Percentiles rank a stretch among this genome's conserved stretches.
These are phyloP conservation scores for Entomortierella lignicola DNA, from an alignment of 192 early-diverging fungal genomes.

Conservation along the genomic window DNA sequence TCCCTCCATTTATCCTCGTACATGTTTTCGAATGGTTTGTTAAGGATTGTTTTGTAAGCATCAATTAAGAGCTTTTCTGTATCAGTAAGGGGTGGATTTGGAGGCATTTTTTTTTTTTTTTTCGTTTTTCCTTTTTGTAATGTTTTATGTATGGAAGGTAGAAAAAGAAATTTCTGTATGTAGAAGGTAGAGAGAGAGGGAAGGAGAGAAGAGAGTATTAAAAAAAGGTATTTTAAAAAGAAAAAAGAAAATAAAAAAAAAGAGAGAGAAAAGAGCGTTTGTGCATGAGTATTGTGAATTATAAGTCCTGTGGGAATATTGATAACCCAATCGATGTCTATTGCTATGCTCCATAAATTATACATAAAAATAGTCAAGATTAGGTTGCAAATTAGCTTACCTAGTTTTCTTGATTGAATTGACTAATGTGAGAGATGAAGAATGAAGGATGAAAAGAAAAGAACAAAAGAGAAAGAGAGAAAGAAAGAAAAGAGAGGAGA, in stretches of 20 bases:
- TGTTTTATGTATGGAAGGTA: neutral
- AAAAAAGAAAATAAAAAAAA: slow-evolving; percentile 5
- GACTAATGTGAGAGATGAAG: neutral
- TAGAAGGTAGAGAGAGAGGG: neutral
- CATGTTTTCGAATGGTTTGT: slow-evolving; percentile 50
- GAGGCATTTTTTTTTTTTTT: no score
- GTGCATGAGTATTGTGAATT: neutral
- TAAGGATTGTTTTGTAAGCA: slow-evolving; percentile 47
- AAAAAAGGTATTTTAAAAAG: neutral
- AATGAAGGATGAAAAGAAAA: neutral
- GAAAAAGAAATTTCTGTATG: no score
- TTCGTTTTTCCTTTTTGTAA: neutral
- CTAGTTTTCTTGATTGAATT: no score
- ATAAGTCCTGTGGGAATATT: no score
- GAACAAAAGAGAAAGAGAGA: neutral
- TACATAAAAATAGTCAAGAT: no score
- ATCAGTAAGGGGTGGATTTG: slow-evolving; percentile 37
- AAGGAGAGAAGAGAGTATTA: neutral
- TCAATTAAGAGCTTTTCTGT: slow-evolving; percentile 47
- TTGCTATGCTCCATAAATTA: no score
- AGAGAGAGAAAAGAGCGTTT: neutral
- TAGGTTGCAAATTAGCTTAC: no score
- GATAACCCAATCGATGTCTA: no score
- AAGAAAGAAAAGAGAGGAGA: neutral
- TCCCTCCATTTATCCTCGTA: slow-evolving; percentile 52